Conservation (phyloP, 2,329 filamentous ascomycete species). For the Ustulina deusta region DNA sequence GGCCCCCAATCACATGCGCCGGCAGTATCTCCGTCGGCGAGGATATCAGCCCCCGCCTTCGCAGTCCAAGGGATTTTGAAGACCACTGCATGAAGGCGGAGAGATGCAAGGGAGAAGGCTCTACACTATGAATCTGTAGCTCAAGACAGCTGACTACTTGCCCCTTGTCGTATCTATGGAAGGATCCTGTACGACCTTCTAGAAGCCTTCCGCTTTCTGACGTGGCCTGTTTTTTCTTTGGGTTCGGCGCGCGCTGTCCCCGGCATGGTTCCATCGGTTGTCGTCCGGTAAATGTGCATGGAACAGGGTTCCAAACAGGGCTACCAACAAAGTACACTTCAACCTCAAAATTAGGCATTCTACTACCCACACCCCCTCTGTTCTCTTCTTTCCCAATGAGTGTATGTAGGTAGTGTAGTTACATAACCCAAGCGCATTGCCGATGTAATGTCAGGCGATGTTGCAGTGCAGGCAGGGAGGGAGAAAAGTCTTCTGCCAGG, state of each 20-base stretch:
- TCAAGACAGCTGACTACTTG: constrained; percentile 16
- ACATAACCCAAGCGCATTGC: background rate
- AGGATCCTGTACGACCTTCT: constrained; percentile 40
- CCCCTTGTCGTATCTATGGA: constrained; percentile 37
- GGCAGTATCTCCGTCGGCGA: background rate
- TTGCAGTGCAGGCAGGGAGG: background rate
- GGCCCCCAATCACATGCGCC: background rate
- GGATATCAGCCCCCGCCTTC: constrained; percentile 9
- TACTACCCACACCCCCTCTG: background rate
- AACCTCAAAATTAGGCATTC: background rate
- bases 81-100: constrained; percentile 3
- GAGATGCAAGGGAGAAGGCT: background rate
- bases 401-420: background rate
- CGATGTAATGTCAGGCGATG: background rate
- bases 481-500: background rate
- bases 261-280: background rate
- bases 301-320: background rate
- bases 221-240: constrained; percentile 1
- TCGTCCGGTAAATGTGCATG: background rate
- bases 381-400: background rate
- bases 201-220: constrained; percentile 41
- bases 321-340: too few relatives aligned
- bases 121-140: background rate
- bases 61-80: background rate
- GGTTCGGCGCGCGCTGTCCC: background rate